Evolutionary conservation across 179 eudicot genomes (phyloP), one percentile per base, ranked within the genome.

Genomic region (Silene noctiflora): DNA sequence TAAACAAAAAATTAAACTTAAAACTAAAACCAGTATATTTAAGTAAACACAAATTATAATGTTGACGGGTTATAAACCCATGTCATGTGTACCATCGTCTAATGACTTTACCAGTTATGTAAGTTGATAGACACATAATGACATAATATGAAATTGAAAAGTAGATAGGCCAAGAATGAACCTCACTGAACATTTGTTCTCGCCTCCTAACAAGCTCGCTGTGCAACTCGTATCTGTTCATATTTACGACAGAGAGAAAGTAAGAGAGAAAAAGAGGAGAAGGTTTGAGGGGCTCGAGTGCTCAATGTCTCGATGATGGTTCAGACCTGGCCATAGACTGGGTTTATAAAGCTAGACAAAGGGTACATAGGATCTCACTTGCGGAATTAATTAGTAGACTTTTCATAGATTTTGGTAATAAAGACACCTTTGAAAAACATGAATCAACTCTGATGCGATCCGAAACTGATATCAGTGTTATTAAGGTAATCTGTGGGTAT

Each of bases 131-230:
- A 48, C 24, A 19, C 70, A 42, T n/a, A 1, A 7, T 2, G 21
- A 67, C 53, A 68, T 29, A 44, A 44, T 2, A 44, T 44, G 51
- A 44, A 44, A 20, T 11, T 22, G 8, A 31, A 35, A 58, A 6
- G 31, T 42, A 56, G 21, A 13, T 1, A 77, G 67, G 25, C 12
- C 46, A 79, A 67, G 35, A 67, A 13, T 24, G 53, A 9, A 79
- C 81, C 81, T 79, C 67, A 4, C 4, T 48, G 6, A 79, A 25
- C 77, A 79, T 17, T 16, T 2, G 6, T 10, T 42, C 2, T 58
- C 69, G 46, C 53, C 63, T 21, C 7, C 61, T 60, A 4, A 59
- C 5, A 33, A 22, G 60, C 17, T 73, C 35, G n/a, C 20, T 17
- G 14, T 75, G 69, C 69, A 78, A 21, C 4, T 24, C 21, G 9